Conservation (phyloP, 148 eudicot genomes). For the Dysphania ambrosioides region DNA sequence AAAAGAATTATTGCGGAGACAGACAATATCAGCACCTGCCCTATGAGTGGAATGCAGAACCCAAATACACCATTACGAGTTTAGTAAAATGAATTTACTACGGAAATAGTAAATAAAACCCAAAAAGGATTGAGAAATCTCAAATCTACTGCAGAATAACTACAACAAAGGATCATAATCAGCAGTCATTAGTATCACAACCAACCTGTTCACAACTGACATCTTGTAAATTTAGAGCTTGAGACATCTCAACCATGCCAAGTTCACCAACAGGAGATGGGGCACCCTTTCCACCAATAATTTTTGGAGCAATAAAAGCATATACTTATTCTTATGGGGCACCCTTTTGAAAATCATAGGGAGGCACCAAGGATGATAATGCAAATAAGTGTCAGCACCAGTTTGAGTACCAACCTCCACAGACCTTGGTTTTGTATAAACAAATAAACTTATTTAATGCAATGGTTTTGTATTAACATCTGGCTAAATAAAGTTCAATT, state of each 20-base stretch:
- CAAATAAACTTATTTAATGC: too few relatives aligned
- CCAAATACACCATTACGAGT: not conserved
- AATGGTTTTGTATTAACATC: too few relatives aligned
- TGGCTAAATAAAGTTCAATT: too few relatives aligned
- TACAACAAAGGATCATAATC: not conserved
- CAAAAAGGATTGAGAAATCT: not conserved
- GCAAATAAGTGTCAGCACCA: not conserved
- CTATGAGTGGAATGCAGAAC: not conserved
- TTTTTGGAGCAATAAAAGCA: slow-evolving; percentile 96
- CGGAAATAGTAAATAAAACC: not conserved
- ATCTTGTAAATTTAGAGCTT: slow-evolving; percentile 75
- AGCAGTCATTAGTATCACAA: not conserved
- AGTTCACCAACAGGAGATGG: slow-evolving; percentile 98
- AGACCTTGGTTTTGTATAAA: too few relatives aligned
- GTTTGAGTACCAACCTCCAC: not conserved
- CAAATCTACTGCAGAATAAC: not conserved
- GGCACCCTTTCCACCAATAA: slow-evolving; percentile 91
- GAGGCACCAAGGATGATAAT: not conserved
- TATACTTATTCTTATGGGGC: slow-evolving; percentile 53
- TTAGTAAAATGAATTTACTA: not conserved
- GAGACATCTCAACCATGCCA: slow-evolving; percentile 99
- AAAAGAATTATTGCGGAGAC: not conserved
- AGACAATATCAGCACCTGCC: not conserved
- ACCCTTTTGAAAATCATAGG: not conserved
- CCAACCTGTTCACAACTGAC: slow-evolving; percentile 82